These are phyloP conservation scores for Aureobasidium melanogenum DNA, from an alignment of 2,329 filamentous ascomycete genomes.

Conservation along the genomic window DNA sequence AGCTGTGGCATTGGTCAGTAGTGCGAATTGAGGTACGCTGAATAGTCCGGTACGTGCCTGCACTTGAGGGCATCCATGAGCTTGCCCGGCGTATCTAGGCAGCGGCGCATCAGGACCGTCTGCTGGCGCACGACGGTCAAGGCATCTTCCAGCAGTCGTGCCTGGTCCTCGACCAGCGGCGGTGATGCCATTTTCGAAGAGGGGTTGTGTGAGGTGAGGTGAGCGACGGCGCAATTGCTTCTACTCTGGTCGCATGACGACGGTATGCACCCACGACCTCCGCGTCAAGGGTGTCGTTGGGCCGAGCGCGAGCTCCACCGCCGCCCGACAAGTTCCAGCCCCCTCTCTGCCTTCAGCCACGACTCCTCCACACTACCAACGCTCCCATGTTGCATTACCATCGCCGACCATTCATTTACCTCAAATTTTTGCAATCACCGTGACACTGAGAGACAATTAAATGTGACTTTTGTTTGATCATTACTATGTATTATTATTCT, in stretches of 20 bases:
- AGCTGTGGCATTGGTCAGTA: conserved; percentile 48
- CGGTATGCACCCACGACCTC: neutral
- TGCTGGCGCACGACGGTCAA: conserved; percentile 94
- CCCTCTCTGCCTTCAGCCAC: neutral
- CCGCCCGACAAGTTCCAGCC: neutral
- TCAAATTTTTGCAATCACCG: neutral
- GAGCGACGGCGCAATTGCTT: conserved; percentile 4
- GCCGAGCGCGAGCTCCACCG: neutral
- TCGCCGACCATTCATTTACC: neutral
- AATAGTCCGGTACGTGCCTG: conserved; percentile 46
- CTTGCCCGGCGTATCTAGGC: conserved; percentile 92
- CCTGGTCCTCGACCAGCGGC: conserved; percentile 49
- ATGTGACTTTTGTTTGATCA: neutral
- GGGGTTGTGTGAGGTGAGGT: neutral
- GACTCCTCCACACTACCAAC: neutral
- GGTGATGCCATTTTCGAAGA: conserved; percentile 34
- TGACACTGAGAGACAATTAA: neutral
- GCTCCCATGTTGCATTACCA: neutral
- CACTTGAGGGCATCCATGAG: conserved; percentile 99
- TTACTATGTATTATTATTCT: conserved; percentile 2
- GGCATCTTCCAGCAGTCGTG: conserved; percentile 93
- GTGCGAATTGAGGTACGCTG: neutral
- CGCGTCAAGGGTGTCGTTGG: neutral
- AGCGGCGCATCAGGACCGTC: conserved; percentile 94
- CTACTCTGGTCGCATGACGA: conserved; percentile 5